phyloP scores from a whole-genome alignment of 2,329 filamentous ascomycete species.

The Ophiobolus disseminans region DNA sequence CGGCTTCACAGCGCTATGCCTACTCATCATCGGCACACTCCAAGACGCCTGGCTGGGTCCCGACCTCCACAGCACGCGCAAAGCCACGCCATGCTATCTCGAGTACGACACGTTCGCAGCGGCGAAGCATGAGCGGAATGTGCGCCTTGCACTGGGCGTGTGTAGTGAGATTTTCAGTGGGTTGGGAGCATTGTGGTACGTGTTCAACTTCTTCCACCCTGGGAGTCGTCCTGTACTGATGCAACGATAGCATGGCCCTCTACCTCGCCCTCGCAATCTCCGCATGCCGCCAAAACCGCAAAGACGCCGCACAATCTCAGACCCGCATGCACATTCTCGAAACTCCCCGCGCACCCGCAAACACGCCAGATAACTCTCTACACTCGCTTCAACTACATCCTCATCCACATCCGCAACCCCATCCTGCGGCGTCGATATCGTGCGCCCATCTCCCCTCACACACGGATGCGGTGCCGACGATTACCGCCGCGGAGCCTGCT shows the following conservation, averaged over 20 bases:
- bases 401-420: no score
- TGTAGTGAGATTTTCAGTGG: not conserved
- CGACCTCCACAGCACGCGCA: not conserved
- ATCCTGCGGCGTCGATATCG: no score
- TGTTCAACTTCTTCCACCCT: not conserved
- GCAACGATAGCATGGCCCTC: not conserved
- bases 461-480: no score
- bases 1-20: not conserved
- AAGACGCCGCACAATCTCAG: not conserved
- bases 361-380: not conserved
- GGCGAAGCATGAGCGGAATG: not conserved
- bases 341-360: not conserved
- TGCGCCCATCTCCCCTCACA: no score
- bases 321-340: not conserved
- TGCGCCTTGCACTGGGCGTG: not conserved
- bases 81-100: not conserved
- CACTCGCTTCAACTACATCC: no score
- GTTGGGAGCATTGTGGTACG: not conserved
- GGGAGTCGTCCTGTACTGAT: not conserved
- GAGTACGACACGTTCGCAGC: no score
- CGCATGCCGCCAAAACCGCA: not conserved
- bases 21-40: not conserved
- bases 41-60: not conserved
- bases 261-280: constrained; percentile 1
- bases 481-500: no score